Percentiles rank a stretch among this genome's conserved stretches.
Conservation (phyloP, 2,329 filamentous ascomycete species). For the Penicillium crustosum region DNA sequence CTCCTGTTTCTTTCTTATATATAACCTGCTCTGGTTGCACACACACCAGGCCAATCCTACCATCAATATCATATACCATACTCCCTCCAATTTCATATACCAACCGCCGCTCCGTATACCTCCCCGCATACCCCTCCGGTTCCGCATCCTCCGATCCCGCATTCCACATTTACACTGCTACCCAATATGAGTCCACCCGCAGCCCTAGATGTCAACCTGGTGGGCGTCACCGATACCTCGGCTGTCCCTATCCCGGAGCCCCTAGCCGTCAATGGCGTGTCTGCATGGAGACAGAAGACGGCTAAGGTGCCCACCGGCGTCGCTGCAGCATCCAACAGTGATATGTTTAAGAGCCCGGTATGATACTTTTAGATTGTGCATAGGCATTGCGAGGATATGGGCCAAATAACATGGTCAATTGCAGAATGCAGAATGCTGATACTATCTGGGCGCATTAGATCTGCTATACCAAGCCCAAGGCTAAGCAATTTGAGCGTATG, state of each 20-base stretch:
- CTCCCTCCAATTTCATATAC: neutral
- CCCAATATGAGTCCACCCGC: slow-evolving; percentile 26
- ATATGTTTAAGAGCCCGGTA: slow-evolving; percentile 78
- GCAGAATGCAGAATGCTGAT: slow-evolving; percentile 13
- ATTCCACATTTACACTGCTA: neutral
- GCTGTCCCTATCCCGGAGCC: slow-evolving; percentile 39
- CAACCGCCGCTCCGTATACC: neutral
- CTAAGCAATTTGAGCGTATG: slow-evolving; percentile 83
- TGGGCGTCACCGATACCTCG: slow-evolving; percentile 39
- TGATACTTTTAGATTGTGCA: slow-evolving; percentile 27
- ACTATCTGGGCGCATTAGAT: slow-evolving; percentile 29
- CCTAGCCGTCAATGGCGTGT: slow-evolving; percentile 66
- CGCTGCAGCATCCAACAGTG: slow-evolving; percentile 74
- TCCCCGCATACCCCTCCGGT: neutral
- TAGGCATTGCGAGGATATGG: neutral
- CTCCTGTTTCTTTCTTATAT: neutral
- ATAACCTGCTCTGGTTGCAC: neutral
- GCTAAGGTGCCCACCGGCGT: slow-evolving; percentile 71
- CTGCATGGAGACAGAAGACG: slow-evolving; percentile 64
- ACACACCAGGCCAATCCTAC: neutral
- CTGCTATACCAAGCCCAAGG: slow-evolving; percentile 65
- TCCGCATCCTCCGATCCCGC: slow-evolving; percentile 1
- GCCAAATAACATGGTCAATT: neutral
- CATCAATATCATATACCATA: neutral
- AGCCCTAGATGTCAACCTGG: slow-evolving; percentile 32